These are phyloP conservation scores for Starmerella bombi DNA, from an alignment of 805 yeast species.

Conservation along the genomic window DNA sequence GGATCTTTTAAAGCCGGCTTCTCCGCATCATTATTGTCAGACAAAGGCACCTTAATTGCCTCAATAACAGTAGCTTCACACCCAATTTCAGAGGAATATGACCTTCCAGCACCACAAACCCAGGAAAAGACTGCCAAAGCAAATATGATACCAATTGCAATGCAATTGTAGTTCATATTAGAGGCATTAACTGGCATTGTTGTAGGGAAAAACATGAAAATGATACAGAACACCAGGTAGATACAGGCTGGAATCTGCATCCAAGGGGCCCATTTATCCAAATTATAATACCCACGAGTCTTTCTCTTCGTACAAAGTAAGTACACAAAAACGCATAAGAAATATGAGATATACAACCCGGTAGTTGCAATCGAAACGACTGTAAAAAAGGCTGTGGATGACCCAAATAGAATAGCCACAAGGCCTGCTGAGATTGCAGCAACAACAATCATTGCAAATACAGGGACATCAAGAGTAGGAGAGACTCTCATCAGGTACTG, in stretches of 20 bases:
- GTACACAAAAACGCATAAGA: conserved; percentile 37
- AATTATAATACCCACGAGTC: conserved; percentile 38
- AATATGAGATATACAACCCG: conserved; percentile 44
- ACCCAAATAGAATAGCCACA: conserved; percentile 47
- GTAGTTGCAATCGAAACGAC: conserved; percentile 48
- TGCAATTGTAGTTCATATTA: conserved; percentile 56
- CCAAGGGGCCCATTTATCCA: conserved; percentile 56
- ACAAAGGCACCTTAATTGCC: neutral
- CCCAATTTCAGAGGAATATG: conserved; percentile 3
- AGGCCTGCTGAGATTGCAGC: conserved; percentile 38
- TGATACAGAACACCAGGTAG: conserved; percentile 48
- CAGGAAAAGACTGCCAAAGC: conserved; percentile 24
- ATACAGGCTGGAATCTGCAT: conserved; percentile 38
- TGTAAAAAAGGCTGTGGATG: conserved; percentile 54
- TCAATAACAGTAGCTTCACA: neutral
- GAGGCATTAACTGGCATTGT: conserved; percentile 47
- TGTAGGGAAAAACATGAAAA: conserved; percentile 54
- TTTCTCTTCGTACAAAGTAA: conserved; percentile 24
- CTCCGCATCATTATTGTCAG: too few species aligned
- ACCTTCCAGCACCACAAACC: conserved; percentile 14
- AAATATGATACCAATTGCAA: conserved; percentile 35
- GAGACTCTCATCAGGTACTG: conserved; percentile 38
- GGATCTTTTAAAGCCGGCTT: too few species aligned
- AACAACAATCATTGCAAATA: conserved; percentile 46
- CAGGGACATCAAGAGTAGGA: conserved; percentile 39